Base-by-base conservation (phyloP, 306 rosid genomes). In the Vicia faba region DNA sequence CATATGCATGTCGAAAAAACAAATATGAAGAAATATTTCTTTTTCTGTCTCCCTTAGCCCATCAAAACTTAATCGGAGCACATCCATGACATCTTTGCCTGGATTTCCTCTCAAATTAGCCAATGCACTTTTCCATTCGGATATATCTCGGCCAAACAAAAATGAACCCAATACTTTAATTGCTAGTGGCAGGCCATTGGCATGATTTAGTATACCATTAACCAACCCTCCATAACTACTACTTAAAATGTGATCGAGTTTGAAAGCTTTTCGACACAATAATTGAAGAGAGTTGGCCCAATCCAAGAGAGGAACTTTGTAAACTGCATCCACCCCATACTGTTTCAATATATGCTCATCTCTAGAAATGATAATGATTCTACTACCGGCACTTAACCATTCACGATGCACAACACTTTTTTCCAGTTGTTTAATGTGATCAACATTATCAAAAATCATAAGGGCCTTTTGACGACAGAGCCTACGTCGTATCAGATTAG, bases 191-290 rank as follows among this genome's bases (percentile, higher is more conserved):
- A 33, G 38, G 38, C 38, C 38, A 7, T 33, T 33, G 38, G 2
- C 9, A 33, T 33, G 5, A 33, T 7, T 0, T 7, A 33, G 38
- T 33, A 33, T 33, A 9, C 2, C 38, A 33, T 33, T 7, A 7
- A 33, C 38, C 38, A 33, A 33, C 38, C 38, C 9, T 33, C 7
- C 2, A 15, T n/a, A 57, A 57, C 3, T 3, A 57, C 3, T 3
- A 19, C 4, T 11, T 20, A 8, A 1, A 9, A 68, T n/a, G 7
- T 56, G 0, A 44, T 56, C 58, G 45, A 28, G 1, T 20, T 74
- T 74, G 41, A 74, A 65, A 8, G 72, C 78, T 33, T 44, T 65
- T 56, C 12, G 39, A 25, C 78, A 65, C 57, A 74, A 35, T 8
- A 74, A 68, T 20, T 14, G 41, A 33, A 5, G 23, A 35, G 72